These are phyloP conservation scores for Papilionanthe hybrid DNA, from an alignment of 116 monocot species.

Conservation along the genomic window DNA sequence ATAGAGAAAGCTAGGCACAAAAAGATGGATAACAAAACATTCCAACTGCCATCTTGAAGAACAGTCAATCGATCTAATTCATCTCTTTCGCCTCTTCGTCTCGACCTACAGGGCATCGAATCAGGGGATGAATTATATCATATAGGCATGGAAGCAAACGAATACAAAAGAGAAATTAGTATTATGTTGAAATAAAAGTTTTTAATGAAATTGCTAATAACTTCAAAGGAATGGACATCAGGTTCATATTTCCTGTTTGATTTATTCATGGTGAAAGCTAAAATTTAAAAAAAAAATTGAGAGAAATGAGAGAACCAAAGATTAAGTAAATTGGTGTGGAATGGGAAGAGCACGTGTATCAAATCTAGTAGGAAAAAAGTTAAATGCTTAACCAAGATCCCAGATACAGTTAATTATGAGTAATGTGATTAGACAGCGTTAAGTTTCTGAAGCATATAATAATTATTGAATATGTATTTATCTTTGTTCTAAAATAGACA, in stretches of 20 bases:
- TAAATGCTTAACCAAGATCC: background rate
- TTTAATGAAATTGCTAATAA: background rate
- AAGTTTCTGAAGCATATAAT: background rate
- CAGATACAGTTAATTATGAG: no score
- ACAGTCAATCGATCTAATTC: background rate
- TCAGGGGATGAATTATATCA: background rate
- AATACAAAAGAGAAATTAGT: background rate
- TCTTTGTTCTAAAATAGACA: no score
- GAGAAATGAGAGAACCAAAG: no score
- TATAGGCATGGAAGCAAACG: background rate
- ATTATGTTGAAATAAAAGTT: background rate
- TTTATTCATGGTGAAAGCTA: no score
- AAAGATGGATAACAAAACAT: background rate
- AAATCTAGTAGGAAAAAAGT: background rate
- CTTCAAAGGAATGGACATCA: background rate
- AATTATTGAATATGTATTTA: no score
- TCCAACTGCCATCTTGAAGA: background rate
- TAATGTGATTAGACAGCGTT: background rate
- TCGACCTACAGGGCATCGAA: slow-evolving; percentile 9
- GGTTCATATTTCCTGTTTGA: no score
- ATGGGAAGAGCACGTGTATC: no score
- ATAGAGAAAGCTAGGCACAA: background rate
- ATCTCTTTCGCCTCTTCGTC: slow-evolving; percentile 19
- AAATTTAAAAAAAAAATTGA: no score
- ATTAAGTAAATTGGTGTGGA: no score